These are phyloP conservation scores for Erythrophleum ivorense DNA, from an alignment of 331 rosid species.

Conservation along the genomic window DNA sequence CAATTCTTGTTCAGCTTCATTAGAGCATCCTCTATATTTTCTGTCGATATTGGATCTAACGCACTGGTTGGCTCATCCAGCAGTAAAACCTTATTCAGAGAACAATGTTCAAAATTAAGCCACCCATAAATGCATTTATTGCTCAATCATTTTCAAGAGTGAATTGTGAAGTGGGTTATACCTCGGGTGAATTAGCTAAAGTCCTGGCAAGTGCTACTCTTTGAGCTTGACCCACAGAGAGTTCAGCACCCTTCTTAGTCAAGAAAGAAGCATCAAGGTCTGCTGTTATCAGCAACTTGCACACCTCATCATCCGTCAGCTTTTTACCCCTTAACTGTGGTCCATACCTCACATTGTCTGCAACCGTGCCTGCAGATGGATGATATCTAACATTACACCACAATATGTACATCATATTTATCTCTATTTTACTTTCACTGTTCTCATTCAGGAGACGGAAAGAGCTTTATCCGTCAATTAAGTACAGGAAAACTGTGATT, in stretches of 20 bases:
- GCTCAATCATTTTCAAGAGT: neutral
- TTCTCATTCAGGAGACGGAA: neutral
- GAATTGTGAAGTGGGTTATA: constrained; percentile 10
- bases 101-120: neutral
- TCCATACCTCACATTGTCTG: constrained; percentile 83
- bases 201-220: constrained; percentile 97
- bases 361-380: constrained; percentile 69
- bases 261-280: constrained; percentile 75
- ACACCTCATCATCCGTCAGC: constrained; percentile 67
- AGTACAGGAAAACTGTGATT: neutral
- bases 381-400: neutral
- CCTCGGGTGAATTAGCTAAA: constrained; percentile 88
- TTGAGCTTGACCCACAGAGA: constrained; percentile 95
- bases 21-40: constrained; percentile 78
- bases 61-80: constrained; percentile 97
- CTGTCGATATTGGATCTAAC: constrained; percentile 90
- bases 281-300: constrained; percentile 67
- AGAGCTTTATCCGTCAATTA: neutral
- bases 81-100: constrained; percentile 68
- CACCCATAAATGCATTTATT: neutral
- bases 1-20: constrained; percentile 74
- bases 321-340: constrained; percentile 74
- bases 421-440: neutral
- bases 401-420: neutral
- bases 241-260: constrained; percentile 64